phyloP scores from a whole-genome alignment of 495 filamentous ascomycete species.

The Trypethelium eluteriae region DNA sequence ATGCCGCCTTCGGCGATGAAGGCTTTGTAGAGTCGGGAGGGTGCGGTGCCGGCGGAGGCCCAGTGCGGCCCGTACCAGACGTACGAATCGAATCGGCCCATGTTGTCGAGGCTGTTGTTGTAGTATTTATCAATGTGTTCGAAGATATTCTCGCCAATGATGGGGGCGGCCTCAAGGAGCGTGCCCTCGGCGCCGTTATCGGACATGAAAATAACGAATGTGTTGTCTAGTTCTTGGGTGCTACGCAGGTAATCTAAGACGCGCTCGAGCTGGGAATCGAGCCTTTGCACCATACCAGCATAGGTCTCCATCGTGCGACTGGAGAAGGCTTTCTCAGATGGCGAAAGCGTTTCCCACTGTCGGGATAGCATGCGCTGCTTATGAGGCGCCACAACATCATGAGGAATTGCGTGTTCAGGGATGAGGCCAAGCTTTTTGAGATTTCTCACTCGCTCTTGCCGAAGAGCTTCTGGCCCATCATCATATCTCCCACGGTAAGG shows the following conservation, averaged over 20 bases:
- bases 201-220: slow-evolving; percentile 53
- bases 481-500: slow-evolving; percentile 52
- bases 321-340: slow-evolving; percentile 44
- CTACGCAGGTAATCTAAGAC: slow-evolving; percentile 46
- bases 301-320: slow-evolving; percentile 50
- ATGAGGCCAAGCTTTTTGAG: slow-evolving; percentile 49
- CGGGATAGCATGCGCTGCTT: slow-evolving; percentile 26
- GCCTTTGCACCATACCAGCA: slow-evolving; percentile 54
- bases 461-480: slow-evolving; percentile 48
- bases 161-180: slow-evolving; percentile 47
- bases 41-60: slow-evolving; percentile 53
- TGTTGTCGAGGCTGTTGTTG: slow-evolving; percentile 51
- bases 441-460: slow-evolving; percentile 43
- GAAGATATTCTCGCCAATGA: slow-evolving; percentile 40
- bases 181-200: slow-evolving; percentile 57
- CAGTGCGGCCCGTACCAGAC: slow-evolving; percentile 57
- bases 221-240: slow-evolving; percentile 52
- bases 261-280: slow-evolving; percentile 50
- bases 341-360: slow-evolving; percentile 44
- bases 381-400: slow-evolving; percentile 46
- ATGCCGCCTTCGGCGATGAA: slow-evolving; percentile 39
- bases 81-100: slow-evolving; percentile 51
- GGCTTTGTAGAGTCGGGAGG: slow-evolving; percentile 49
- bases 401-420: slow-evolving; percentile 44
- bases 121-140: slow-evolving; percentile 50